Evolutionary conservation across 257 asterid genomes (phyloP).

Genomic region (Ilex aquifolium): DNA sequence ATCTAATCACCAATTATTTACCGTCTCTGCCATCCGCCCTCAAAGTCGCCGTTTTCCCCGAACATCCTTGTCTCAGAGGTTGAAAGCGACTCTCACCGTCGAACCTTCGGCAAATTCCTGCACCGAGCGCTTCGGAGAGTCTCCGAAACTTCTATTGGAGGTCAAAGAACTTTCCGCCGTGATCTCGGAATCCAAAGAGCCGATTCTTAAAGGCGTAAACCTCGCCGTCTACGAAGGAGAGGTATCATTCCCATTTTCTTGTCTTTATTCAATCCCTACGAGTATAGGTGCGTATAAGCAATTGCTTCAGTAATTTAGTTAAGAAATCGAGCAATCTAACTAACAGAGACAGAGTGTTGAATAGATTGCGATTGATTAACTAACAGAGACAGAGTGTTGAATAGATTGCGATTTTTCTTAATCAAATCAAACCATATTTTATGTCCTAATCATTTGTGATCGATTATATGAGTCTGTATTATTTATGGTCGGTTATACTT

Average conservation of each 20-base stretch:
- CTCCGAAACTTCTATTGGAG: conserved; percentile 58
- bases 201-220: conserved; percentile 85
- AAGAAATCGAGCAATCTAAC: not conserved
- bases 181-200: conserved; percentile 60
- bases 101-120: conserved; percentile 53
- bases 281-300: too few relatives aligned
- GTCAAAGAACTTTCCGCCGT: conserved; percentile 81
- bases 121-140: conserved; percentile 26
- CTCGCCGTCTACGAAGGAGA: conserved; percentile 85
- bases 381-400: too few relatives aligned
- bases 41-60: conserved; percentile 26
- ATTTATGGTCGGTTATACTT: too few relatives aligned
- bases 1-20: conserved; percentile 7
- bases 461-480: too few relatives aligned
- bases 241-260: conserved; percentile 30
- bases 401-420: too few relatives aligned
- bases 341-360: too few relatives aligned
- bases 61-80: conserved; percentile 7
- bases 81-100: conserved; percentile 37
- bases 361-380: too few relatives aligned
- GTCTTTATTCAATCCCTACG: too few relatives aligned
- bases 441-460: too few relatives aligned
- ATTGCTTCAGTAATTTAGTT: not conserved
- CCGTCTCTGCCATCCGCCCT: conserved; percentile 11
- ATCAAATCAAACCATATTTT: too few relatives aligned